phyloP scores from a whole-genome alignment of 2,329 filamentous ascomycete genomes.

The Orbilia quercus region DNA sequence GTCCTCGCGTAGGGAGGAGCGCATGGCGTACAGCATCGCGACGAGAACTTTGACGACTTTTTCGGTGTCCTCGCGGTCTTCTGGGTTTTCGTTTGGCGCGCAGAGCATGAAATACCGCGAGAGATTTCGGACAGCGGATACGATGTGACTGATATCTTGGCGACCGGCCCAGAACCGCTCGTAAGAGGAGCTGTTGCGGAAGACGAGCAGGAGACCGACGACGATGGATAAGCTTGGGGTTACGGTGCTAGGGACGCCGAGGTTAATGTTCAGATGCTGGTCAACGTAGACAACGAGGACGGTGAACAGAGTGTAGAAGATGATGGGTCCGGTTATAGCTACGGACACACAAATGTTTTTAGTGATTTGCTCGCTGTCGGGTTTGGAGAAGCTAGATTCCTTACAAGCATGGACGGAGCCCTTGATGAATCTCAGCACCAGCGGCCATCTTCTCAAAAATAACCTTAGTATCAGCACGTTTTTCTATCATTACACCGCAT shows the following conservation, averaged over 20 bases:
- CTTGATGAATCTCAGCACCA: constrained; percentile 74
- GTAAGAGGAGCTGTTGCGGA: constrained; percentile 73
- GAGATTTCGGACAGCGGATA: constrained; percentile 71
- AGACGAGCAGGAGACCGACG: constrained; percentile 74
- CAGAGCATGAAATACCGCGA: constrained; percentile 67
- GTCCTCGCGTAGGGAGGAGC: constrained; percentile 73
- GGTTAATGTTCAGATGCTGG: constrained; percentile 65
- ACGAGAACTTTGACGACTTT: constrained; percentile 66
- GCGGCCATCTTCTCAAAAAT: constrained; percentile 67
- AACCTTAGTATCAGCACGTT: constrained; percentile 1
- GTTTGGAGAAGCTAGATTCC: background rate
- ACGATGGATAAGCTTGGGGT: constrained; percentile 74
- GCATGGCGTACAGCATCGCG: constrained; percentile 72
- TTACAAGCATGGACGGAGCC: constrained; percentile 69
- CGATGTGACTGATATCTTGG: constrained; percentile 69
- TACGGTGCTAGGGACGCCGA: constrained; percentile 70
- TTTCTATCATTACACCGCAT: background rate
- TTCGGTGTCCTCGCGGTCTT: constrained; percentile 67
- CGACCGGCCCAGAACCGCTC: constrained; percentile 74
- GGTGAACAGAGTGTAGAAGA: constrained; percentile 71
- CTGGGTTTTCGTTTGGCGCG: constrained; percentile 60
- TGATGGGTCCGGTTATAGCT: constrained; percentile 69
- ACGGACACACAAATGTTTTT: background rate
- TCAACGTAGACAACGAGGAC: constrained; percentile 71
- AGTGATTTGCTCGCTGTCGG: background rate